Evolutionary conservation across 352 stramenopile genomes (phyloP).

Genomic region (Thalassiosira sp.): DNA sequence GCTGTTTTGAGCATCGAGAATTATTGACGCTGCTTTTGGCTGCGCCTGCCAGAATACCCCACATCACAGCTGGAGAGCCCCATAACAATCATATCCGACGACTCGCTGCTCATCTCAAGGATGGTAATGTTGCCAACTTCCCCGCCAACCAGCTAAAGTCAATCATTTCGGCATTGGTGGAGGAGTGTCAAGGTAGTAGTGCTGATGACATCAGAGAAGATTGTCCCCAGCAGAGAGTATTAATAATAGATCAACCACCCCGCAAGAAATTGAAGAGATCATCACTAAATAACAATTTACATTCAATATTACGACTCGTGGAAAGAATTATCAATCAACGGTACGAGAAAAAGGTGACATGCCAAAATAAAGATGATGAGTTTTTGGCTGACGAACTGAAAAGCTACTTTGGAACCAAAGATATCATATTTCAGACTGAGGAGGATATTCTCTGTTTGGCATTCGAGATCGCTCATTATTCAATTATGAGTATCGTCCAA

Average conservation of each 20-base stretch:
- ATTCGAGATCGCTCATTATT: conserved; percentile 49
- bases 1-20: conserved; percentile 17
- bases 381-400: conserved; percentile 34
- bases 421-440: conserved; percentile 23
- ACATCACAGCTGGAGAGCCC: background rate
- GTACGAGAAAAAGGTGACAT: conserved; percentile 11
- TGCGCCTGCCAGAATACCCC: background rate
- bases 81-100: background rate
- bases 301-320: conserved; percentile 44
- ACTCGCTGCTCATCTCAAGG: conserved; percentile 3
- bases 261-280: conserved; percentile 21
- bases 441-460: conserved; percentile 40
- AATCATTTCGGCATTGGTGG: conserved; percentile 26
- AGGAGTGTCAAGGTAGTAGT: conserved; percentile 15
- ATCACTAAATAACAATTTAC: conserved; percentile 35
- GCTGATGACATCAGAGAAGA: background rate
- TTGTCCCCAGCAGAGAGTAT: background rate
- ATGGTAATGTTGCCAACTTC: conserved; percentile 8
- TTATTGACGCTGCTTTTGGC: conserved; percentile 14
- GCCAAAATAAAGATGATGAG: background rate
- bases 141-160: conserved; percentile 24
- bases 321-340: conserved; percentile 28
- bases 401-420: conserved; percentile 37
- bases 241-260: conserved; percentile 4
- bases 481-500: conserved; percentile 30